These are phyloP conservation scores for Colletotrichum orchidophilum DNA, from an alignment of 2,329 filamentous ascomycete species.

Conservation along the genomic window DNA sequence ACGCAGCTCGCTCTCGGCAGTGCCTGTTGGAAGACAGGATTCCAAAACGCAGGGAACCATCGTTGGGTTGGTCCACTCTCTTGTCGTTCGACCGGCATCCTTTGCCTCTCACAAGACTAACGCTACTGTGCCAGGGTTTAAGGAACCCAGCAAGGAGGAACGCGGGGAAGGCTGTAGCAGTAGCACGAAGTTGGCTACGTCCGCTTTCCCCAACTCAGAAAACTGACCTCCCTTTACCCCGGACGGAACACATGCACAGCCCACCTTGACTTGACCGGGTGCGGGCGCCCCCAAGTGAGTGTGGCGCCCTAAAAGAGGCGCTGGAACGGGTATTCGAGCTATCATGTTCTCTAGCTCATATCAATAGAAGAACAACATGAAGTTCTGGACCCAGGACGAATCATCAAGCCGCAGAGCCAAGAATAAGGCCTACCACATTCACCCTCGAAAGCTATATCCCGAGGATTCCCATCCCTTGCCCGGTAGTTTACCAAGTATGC, in stretches of 20 bases:
- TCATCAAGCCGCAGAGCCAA: slow-evolving; percentile 29
- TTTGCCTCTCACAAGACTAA: neutral
- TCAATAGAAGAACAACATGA: neutral
- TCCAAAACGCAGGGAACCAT: slow-evolving; percentile 7
- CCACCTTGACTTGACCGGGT: neutral
- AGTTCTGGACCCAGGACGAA: slow-evolving; percentile 1
- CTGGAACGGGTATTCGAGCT: neutral
- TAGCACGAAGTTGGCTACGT: neutral
- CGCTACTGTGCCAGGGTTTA: neutral
- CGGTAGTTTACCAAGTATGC: slow-evolving; percentile 13
- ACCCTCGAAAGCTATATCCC: neutral
- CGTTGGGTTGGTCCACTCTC: neutral
- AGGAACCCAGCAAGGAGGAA: neutral
- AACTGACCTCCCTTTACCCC: neutral
- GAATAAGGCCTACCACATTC: neutral
- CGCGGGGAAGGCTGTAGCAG: slow-evolving; percentile 10
- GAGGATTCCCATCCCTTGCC: slow-evolving; percentile 8
- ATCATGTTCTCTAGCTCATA: neutral
- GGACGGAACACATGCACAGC: slow-evolving; percentile 12
- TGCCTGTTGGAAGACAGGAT: neutral
- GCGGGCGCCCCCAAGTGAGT: neutral
- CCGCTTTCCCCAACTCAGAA: neutral
- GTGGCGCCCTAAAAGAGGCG: neutral
- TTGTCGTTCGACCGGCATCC: neutral
- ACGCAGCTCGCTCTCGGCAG: slow-evolving; percentile 12